A percentile compares a stretch with the other conserved stretches of the same genome.
Evolutionary conservation across 495 filamentous ascomycete species (phyloP).

Genomic region (Echria macrotheca): DNA sequence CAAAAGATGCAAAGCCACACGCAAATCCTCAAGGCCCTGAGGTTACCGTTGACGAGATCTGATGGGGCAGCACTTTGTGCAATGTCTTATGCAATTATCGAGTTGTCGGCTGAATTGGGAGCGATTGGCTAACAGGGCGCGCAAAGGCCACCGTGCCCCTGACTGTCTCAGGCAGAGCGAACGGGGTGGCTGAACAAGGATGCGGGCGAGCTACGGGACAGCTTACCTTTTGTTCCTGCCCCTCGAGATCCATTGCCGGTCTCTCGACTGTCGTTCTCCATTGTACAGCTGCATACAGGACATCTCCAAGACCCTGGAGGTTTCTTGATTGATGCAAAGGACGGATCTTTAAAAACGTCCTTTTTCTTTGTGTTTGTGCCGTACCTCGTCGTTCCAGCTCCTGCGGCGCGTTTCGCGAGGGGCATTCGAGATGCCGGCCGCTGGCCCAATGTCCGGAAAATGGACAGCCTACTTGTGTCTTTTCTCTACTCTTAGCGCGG

Average conservation of each 20-base stretch:
- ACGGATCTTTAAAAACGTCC: constrained; percentile 12
- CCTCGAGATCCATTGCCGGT: neutral
- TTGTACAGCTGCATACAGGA: too few species aligned
- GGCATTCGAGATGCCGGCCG: constrained; percentile 31
- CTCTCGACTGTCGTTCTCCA: too few species aligned
- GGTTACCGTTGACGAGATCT: too few species aligned
- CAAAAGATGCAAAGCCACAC: too few species aligned
- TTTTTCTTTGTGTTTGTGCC: constrained; percentile 11
- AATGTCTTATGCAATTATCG: constrained; percentile 2
- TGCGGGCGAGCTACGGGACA: too few species aligned
- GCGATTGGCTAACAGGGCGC: neutral
- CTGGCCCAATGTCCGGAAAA: constrained; percentile 43
- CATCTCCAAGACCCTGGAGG: constrained; percentile 17
- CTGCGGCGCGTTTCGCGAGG: constrained; percentile 2
- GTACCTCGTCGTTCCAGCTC: constrained; percentile 2
- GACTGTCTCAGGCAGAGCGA: too few species aligned
- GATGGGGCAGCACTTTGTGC: too few species aligned
- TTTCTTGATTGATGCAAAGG: constrained; percentile 11
- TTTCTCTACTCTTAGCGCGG: constrained; percentile 36
- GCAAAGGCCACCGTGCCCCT: neutral
- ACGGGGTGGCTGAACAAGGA: too few species aligned
- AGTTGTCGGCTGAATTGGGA: neutral
- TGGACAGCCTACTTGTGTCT: constrained; percentile 54
- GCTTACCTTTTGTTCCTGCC: constrained; percentile 11
- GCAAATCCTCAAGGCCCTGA: too few species aligned